Evolutionary conservation across 352 stramenopile species (phyloP).

Genomic region (Thraustotheca clavata): DNA sequence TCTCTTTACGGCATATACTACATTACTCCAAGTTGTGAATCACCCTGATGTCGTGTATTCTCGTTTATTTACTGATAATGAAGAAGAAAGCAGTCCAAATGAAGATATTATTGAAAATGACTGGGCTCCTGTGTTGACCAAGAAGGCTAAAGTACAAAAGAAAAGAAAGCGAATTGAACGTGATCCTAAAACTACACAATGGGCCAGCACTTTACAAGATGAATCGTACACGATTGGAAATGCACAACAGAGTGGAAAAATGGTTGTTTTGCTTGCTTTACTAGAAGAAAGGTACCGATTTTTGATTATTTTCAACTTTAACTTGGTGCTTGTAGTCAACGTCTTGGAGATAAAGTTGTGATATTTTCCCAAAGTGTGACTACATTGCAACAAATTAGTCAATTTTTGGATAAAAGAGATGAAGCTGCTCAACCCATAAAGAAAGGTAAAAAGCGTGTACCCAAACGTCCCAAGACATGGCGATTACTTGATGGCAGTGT

Average conservation of each 20-base stretch:
- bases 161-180: slow-evolving; percentile 10
- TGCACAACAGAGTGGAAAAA: slow-evolving; percentile 71
- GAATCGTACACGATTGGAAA: slow-evolving; percentile 38
- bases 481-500: slow-evolving; percentile 64
- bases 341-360: slow-evolving; percentile 70
- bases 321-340: background rate
- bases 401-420: slow-evolving; percentile 58
- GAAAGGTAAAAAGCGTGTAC: slow-evolving; percentile 22
- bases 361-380: slow-evolving; percentile 85
- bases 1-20: slow-evolving; percentile 67
- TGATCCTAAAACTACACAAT: background rate
- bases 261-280: slow-evolving; percentile 64
- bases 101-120: slow-evolving; percentile 31
- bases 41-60: slow-evolving; percentile 80
- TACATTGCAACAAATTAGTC: slow-evolving; percentile 70
- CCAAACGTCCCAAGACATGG: background rate
- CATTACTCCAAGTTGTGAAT: slow-evolving; percentile 81
- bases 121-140: background rate
- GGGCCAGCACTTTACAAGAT: background rate
- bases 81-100: slow-evolving; percentile 21
- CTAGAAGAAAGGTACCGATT: slow-evolving; percentile 53
- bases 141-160: slow-evolving; percentile 9
- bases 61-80: slow-evolving; percentile 32
- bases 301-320: background rate
- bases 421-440: no score